Evolutionary conservation across 495 filamentous ascomycete genomes (phyloP), one percentile per base, ranked within the genome.

Genomic region (Clavariopsis aquatica): DNA sequence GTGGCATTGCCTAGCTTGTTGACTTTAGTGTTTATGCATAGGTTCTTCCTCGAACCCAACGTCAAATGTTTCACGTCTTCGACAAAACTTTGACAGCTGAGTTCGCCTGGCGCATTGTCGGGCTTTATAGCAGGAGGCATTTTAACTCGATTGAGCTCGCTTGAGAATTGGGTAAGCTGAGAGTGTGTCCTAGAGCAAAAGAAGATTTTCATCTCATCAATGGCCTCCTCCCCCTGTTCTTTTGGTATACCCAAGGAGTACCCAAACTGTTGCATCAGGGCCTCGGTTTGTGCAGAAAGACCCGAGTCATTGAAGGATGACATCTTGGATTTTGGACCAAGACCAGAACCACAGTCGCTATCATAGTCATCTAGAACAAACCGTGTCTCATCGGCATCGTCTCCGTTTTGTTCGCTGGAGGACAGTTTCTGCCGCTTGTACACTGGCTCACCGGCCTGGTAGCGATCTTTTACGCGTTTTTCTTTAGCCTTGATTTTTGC

Each of bases 161-260:
- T 85, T n/a, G 92, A 87, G 71, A 98, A 97, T 75, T 98, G 94
- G 4, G 88, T 89, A 20, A 98, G 76, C 70, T 98, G 94, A 0
- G 94, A 98, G 70, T 98, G 94, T 1, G 94, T 98, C 69, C 94
- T 82, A 15, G 94, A 98, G 60, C 93, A 96, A 74, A 89, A 98
- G 74, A 90, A 96, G 26, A 98, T 90, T 81, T 79, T 73, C 4
- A 66, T 45, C 54, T 78, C 74, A 26, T 71, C 66, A 49, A 86
- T 81, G 53, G 84, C 79, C 24, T 82, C 81, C 56, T 86, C 84
- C 12, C 77, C 73, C 15, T 81, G 80, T 46, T 80, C 75, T 31
- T 82, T 78, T 5, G 82, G 79, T 41, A 78, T 73, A 1, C 70
- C 72, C 23, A 65, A 43, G 23, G 71, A 23, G 58, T 77, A 62